Conservation (phyloP, 1,139 yeast genomes). For the Pichia sp. region DNA sequence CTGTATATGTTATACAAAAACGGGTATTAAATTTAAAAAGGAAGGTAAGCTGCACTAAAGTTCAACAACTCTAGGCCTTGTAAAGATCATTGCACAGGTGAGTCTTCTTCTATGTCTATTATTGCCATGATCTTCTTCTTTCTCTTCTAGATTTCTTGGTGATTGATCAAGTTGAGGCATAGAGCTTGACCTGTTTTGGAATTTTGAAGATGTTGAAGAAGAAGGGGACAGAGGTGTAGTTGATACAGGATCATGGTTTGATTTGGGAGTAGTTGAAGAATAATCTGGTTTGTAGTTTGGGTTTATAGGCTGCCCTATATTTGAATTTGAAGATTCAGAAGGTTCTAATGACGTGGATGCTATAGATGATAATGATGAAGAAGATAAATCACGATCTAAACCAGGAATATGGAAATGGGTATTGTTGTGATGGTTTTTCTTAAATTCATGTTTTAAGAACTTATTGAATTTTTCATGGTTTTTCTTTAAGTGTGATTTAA, state of each 20-base stretch:
- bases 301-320: too few species aligned
- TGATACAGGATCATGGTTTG: too few species aligned
- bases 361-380: too few species aligned
- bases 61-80: constrained; percentile 27
- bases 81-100: constrained; percentile 31
- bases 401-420: constrained; percentile 10
- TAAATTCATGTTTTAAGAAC: background rate
- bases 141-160: background rate
- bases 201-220: background rate
- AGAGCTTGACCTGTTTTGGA: constrained; percentile 1
- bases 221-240: too few species aligned
- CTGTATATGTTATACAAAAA: too few species aligned
- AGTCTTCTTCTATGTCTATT: constrained; percentile 27
- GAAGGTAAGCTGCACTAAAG: constrained; percentile 7
- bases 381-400: constrained; percentile 5
- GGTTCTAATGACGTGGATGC: too few species aligned
- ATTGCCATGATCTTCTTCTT: background rate
- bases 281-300: too few species aligned
- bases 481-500: constrained; percentile 4
- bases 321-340: background rate
- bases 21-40: too few species aligned
- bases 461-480: constrained; percentile 1
- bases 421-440: background rate
- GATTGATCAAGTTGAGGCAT: background rate
- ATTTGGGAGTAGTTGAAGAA: too few species aligned